These are phyloP conservation scores for Aegilops tauschii DNA, from an alignment of 176 grass and related monocot species.

Conservation along the genomic window DNA sequence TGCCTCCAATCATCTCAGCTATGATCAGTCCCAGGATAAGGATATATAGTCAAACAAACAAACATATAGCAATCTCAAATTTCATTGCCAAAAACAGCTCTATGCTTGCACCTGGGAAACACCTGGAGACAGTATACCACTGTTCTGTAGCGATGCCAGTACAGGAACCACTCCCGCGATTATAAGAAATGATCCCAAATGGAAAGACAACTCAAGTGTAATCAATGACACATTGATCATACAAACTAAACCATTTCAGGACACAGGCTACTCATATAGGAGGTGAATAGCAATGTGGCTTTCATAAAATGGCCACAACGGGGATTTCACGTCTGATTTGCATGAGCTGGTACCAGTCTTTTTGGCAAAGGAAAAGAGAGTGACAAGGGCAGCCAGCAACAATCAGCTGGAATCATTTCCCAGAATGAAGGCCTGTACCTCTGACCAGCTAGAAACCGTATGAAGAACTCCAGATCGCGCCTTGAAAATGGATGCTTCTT, in stretches of 20 bases:
- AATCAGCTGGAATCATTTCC: slow-evolving; percentile 67
- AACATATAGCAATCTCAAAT: slow-evolving; percentile 7
- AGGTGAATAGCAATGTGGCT: slow-evolving; percentile 49
- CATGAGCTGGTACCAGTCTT: slow-evolving; percentile 34
- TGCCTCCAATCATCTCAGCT: not conserved
- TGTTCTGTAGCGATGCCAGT: slow-evolving; percentile 16
- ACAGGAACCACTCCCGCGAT: slow-evolving; percentile 33
- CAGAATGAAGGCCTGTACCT: slow-evolving; percentile 84
- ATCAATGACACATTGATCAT: slow-evolving; percentile 36
- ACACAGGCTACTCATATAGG: slow-evolving; percentile 26
- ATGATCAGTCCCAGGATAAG: not conserved
- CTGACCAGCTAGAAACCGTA: slow-evolving; percentile 91
- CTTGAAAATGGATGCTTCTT: slow-evolving; percentile 49
- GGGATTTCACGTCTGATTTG: slow-evolving; percentile 42
- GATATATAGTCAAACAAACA: not conserved
- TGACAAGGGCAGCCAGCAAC: slow-evolving; percentile 9
- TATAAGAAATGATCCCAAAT: slow-evolving; percentile 33
- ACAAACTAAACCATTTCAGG: slow-evolving; percentile 39
- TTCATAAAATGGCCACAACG: slow-evolving; percentile 85
- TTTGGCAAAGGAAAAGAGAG: slow-evolving; percentile 23
- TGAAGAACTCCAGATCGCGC: slow-evolving; percentile 77
- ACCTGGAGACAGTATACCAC: slow-evolving; percentile 2
- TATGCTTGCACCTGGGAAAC: slow-evolving; percentile 26
- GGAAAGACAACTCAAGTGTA: slow-evolving; percentile 11
- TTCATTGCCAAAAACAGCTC: slow-evolving; percentile 39